Percentiles rank a stretch among this genome's conserved stretches.
phyloP scores from a whole-genome alignment of 129 eudicot genomes.

The Pittosporum tobira region DNA sequence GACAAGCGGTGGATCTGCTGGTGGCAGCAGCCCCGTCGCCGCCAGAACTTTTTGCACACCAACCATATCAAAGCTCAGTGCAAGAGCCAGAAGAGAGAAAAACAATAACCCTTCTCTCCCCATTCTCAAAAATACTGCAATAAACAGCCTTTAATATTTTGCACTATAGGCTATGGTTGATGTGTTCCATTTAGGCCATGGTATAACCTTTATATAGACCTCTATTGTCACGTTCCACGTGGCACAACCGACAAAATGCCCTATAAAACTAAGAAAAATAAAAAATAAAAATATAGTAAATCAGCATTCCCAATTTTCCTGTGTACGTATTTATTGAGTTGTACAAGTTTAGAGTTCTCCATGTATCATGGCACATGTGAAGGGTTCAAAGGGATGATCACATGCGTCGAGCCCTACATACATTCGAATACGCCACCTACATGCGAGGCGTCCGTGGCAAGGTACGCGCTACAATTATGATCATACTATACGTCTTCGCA shows the following conservation, averaged over 20 bases:
- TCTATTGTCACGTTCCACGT: slow-evolving; percentile 2
- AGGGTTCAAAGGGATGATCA: slow-evolving; percentile 1
- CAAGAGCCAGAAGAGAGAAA: background rate
- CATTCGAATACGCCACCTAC: background rate
- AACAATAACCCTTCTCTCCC: slow-evolving; percentile 25
- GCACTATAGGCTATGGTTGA: slow-evolving; percentile 3
- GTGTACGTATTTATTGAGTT: background rate
- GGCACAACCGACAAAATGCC: background rate
- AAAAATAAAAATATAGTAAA: background rate
- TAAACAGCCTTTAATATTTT: slow-evolving; percentile 1
- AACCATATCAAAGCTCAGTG: slow-evolving; percentile 26
- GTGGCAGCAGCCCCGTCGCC: slow-evolving; percentile 55
- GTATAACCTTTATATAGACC: slow-evolving; percentile 11
- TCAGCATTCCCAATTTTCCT: background rate
- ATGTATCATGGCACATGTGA: background rate
- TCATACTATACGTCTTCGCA: too few relatives aligned
- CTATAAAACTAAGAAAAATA: too few relatives aligned
- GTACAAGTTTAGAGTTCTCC: background rate
- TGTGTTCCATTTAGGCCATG: slow-evolving; percentile 20
- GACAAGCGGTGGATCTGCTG: slow-evolving; percentile 30
- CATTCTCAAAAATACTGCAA: slow-evolving; percentile 8
- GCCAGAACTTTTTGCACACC: slow-evolving; percentile 14
- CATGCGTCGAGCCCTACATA: background rate
- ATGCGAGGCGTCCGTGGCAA: slow-evolving; percentile 1
- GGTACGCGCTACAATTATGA: background rate